phyloP scores from a whole-genome alignment of 2,329 filamentous ascomycete species.

The Colletotrichum paranaense region DNA sequence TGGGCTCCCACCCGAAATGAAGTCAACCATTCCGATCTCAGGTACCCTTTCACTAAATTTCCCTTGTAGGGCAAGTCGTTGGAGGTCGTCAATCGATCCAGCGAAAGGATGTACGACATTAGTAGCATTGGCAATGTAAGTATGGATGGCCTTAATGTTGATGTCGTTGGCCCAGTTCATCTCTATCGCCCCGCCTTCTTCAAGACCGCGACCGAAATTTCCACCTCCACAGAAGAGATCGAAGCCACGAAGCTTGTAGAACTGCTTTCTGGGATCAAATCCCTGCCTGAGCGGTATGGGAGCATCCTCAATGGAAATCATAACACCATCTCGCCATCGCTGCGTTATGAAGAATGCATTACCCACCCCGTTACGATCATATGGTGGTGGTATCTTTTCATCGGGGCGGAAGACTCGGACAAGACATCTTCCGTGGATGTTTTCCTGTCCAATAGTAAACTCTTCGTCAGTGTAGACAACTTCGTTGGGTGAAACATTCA shows the following conservation, averaged over 20 bases:
- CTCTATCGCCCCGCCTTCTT: constrained; percentile 74
- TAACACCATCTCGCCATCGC: constrained; percentile 23
- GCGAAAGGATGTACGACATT: constrained; percentile 65
- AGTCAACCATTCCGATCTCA: constrained; percentile 70
- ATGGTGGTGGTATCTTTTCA: constrained; percentile 68
- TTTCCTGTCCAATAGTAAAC: constrained; percentile 46
- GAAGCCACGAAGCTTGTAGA: constrained; percentile 65
- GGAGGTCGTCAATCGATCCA: constrained; percentile 78
- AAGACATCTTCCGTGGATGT: constrained; percentile 67
- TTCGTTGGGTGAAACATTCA: constrained; percentile 62
- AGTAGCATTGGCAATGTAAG: constrained; percentile 75
- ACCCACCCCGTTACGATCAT: constrained; percentile 72
- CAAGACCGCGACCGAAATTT: constrained; percentile 80
- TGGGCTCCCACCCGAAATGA: constrained; percentile 79
- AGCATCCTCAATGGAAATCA: constrained; percentile 40
- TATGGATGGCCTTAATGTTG: constrained; percentile 72
- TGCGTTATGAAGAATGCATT: constrained; percentile 74
- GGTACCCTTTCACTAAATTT: constrained; percentile 61
- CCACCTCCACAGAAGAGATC: constrained; percentile 85
- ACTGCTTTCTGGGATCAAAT: constrained; percentile 55
- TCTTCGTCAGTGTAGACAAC: constrained; percentile 66
- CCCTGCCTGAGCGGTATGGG: constrained; percentile 60
- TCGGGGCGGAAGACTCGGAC: constrained; percentile 64
- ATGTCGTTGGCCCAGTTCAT: constrained; percentile 78
- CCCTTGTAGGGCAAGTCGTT: constrained; percentile 66